Conservation (phyloP, 2,329 filamentous ascomycete genomes). For the Colletotrichum gigasporum region DNA sequence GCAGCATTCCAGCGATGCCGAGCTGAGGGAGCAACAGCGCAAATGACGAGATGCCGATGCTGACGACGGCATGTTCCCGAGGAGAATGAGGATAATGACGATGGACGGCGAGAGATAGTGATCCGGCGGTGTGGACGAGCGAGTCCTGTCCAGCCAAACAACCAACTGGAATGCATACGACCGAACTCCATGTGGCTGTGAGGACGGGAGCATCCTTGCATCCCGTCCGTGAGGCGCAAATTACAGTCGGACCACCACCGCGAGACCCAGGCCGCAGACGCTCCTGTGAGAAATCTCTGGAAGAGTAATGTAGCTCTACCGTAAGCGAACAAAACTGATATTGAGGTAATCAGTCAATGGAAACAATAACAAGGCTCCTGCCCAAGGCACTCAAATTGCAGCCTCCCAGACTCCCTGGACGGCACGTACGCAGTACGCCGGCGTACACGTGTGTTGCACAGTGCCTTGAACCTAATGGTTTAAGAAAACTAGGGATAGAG, state of each 20-base stretch:
- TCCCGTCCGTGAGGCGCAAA: conserved; percentile 1
- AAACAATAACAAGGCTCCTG: too few relatives aligned
- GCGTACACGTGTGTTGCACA: too few relatives aligned
- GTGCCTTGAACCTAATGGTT: background rate
- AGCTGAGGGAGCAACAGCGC: background rate
- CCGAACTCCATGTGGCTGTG: background rate
- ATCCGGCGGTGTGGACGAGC: background rate
- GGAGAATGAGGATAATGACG: too few relatives aligned
- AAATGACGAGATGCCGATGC: background rate
- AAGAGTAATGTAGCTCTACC: background rate
- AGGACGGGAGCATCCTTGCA: conserved; percentile 16
- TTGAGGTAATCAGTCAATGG: too few relatives aligned
- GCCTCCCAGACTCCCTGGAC: too few relatives aligned
- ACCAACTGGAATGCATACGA: background rate
- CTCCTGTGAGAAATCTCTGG: background rate
- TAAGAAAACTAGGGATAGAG: conserved; percentile 4
- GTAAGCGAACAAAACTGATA: too few relatives aligned
- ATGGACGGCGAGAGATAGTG: too few relatives aligned
- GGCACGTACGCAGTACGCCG: background rate
- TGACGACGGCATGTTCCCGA: background rate
- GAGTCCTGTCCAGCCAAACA: background rate
- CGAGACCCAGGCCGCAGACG: conserved; percentile 3
- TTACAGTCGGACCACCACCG: conserved; percentile 18
- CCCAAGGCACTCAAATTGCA: too few relatives aligned
- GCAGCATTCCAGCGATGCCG: background rate